Base-by-base conservation (phyloP, 2,329 filamentous ascomycete species). In the Dactylellina leptospora region DNA sequence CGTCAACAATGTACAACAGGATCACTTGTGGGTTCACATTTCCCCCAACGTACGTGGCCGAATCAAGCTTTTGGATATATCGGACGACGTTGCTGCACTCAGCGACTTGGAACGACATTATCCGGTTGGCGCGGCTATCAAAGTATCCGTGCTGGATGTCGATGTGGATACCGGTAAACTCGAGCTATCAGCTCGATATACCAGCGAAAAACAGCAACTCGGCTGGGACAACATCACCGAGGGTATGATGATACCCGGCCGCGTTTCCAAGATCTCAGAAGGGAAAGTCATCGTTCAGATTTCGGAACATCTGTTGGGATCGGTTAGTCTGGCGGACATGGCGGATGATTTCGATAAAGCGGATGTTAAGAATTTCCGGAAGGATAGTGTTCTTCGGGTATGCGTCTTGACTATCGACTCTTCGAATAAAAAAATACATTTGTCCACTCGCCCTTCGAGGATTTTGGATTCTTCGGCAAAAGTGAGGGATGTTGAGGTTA, bases 301-400 rank as follows among this genome's bases (percentile, higher is more conserved):
- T 25, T 92, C 90, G 76, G 90, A 96, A 59, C 83, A 83, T 5
- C 83, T 97, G 9, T 90, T 90, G 22, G 95, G 90, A 5, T 89
- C 90, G 10, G 86, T 97, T 33, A 87, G 91, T 75, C 82, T 97
- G 20, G 87, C 91, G 20, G 93, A 99, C 76, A 83, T 97, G 77
- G 85, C 86, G 10, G 95, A 99, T 79, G 88, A 97, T 80, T 99
- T 90, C 79, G 87, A 88, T 54, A 86, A 93, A 77, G 90, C 90
- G 54, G 90, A 91, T 78, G 89, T 91, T 0, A 84, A 87, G 1
- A 85, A 87, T 38, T 90, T 90, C 81, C 88, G 86, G 75, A 93
- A 93, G 82, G 91, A 96, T 76, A 91, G 96, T 74, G 87, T 96
- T 55, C 84, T 97, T 47, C 89, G 92, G 56, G 91, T 96, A n/a